Conservation (phyloP, 2,329 filamentous ascomycete genomes). For the Aphanocladium album region DNA sequence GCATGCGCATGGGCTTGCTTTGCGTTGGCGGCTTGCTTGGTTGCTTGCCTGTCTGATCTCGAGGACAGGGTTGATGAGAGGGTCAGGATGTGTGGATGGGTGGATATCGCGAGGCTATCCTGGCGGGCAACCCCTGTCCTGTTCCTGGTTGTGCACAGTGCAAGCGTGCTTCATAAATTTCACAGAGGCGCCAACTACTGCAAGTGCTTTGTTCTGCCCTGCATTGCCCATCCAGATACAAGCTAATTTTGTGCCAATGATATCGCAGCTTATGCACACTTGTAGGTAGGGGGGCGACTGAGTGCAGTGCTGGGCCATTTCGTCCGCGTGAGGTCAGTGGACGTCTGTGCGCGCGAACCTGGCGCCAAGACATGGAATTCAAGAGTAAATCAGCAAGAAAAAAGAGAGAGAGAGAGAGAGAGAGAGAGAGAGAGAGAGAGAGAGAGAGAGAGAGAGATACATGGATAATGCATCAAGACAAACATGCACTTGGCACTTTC, state of each 20-base stretch:
- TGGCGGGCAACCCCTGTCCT: background rate
- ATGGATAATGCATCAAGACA: too few species aligned
- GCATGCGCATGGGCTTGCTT: background rate
- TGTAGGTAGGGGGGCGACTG: background rate
- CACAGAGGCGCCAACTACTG: background rate
- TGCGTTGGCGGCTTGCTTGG: background rate
- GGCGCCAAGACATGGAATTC: background rate
- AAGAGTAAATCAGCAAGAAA: background rate
- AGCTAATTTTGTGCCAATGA: background rate
- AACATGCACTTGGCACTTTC: too few species aligned
- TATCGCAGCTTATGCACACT: background rate
- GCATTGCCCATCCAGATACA: background rate
- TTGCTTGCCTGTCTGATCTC: background rate
- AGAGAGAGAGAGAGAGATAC: too few species aligned
- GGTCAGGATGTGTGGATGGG: background rate
- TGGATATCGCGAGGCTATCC: background rate
- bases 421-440: too few species aligned
- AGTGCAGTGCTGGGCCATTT: background rate
- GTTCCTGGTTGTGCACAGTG: background rate
- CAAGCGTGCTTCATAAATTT: background rate
- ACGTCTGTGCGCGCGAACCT: slow-evolving; percentile 6
- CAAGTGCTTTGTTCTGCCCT: background rate
- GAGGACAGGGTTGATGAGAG: background rate
- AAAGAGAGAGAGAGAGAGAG: background rate
- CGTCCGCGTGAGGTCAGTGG: background rate